Evolutionary conservation across 1,284 basidiomycete genomes (phyloP), one percentile per base, ranked within the genome.

Genomic region (Sporisorium sorghi): DNA sequence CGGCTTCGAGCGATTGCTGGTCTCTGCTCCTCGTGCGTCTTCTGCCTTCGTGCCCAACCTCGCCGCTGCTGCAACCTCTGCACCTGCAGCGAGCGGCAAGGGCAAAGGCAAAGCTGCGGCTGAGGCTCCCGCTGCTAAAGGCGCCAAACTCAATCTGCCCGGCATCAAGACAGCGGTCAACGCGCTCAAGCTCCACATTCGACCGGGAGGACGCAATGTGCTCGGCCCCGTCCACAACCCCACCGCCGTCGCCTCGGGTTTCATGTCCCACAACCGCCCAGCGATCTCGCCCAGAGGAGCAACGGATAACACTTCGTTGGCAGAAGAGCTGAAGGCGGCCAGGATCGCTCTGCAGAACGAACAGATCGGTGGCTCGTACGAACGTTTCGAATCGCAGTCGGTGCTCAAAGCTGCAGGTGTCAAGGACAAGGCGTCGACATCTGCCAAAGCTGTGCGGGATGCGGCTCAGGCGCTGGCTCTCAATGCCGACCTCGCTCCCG

Each of bases 131-230:
- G 44, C 51, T 42, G 55, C 48, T 3, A n/a, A n/a, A n/a, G 46
- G 43, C 26, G 48, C 51, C 30, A 64, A 62, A 30, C 63, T 62
- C 59, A 62, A 66, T n/a, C 59, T 67, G 17, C 64, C 64, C 5
- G 64, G 64, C 15, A 57, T 73, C 60, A 73, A 73, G 46, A 37
- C 63, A 8, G 70, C 70, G 26, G 57, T 55, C n/a, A 62, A 40
- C 35, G 70, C 70, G 26, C 70, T 73, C 48, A 73, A 73, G 49
- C 64, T 73, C 14, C 64, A 73, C 50, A 44, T 73, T 11, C 59
- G 53, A 49, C 56, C 63, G 19, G 64, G 70, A 6, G 70, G 56
- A 56, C 59, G 70, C 24, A 63, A 57, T 40, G 40, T 73, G 11
- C 53, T 73, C 8, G 70, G 70, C n/a, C 62, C 59, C 14, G 14